Evolutionary conservation across 257 asterid species (phyloP).

Genomic region (Gynochthodes officinalis): DNA sequence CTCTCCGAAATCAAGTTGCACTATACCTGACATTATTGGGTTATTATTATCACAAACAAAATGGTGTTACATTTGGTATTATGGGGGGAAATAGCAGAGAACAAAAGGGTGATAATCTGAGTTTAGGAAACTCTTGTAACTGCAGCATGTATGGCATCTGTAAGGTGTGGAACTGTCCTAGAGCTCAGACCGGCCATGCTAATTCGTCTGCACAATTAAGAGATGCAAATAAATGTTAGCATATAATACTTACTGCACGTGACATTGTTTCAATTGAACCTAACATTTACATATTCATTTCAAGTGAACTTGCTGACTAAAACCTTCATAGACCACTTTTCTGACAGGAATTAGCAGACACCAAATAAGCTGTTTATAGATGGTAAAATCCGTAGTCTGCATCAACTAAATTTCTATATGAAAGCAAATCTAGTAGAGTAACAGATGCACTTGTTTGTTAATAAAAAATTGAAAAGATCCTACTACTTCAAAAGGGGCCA

Average conservation of each 20-base stretch:
- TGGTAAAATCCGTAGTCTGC: not conserved
- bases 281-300: too few relatives aligned
- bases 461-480: too few relatives aligned
- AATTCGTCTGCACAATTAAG: conserved; percentile 60
- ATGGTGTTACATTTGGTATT: not conserved
- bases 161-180: conserved; percentile 84
- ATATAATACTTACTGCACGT: too few relatives aligned
- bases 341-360: not conserved
- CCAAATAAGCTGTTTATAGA: not conserved
- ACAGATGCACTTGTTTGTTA: too few relatives aligned
- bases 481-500: not conserved
- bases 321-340: too few relatives aligned
- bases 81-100: too few relatives aligned
- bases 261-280: too few relatives aligned
- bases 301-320: too few relatives aligned
- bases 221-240: not conserved
- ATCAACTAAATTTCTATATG: too few relatives aligned
- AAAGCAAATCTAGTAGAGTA: too few relatives aligned
- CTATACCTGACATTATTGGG: not conserved
- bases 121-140: conserved; percentile 47
- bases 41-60: not conserved
- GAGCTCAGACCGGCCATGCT: conserved; percentile 99
- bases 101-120: not conserved
- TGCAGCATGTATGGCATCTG: conserved; percentile 96
- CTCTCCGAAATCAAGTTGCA: not conserved